phyloP scores from a whole-genome alignment of 352 stramenopile genomes.

The Peronospora destructor region DNA sequence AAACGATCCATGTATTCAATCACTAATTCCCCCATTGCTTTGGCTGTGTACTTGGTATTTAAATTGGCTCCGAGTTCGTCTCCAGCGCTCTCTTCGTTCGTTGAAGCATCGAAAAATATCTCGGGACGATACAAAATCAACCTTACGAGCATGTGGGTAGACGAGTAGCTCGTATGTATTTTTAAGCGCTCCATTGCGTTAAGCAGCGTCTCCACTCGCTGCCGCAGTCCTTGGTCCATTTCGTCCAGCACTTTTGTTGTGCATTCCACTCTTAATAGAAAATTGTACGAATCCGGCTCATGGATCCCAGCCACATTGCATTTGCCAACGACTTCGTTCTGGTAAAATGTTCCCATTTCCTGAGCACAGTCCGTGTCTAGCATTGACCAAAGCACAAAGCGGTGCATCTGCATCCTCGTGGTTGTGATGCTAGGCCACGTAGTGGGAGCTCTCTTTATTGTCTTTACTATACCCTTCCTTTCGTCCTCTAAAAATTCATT shows the following conservation, averaged over 20 bases:
- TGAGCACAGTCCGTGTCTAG: slow-evolving; percentile 28
- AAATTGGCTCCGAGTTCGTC: neutral
- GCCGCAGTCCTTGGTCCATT: slow-evolving; percentile 21
- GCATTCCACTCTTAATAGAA: slow-evolving; percentile 58
- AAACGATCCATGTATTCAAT: slow-evolving; percentile 47
- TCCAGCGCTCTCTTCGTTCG: neutral
- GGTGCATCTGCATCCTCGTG: slow-evolving; percentile 49
- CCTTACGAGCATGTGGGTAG: slow-evolving; percentile 49
- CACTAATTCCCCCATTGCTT: slow-evolving; percentile 30
- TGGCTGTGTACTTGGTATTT: slow-evolving; percentile 5
- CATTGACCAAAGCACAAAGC: slow-evolving; percentile 61
- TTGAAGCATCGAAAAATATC: slow-evolving; percentile 29
- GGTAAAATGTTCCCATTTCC: slow-evolving; percentile 38
- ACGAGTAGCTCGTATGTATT: slow-evolving; percentile 53
- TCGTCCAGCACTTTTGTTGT: slow-evolving; percentile 36
- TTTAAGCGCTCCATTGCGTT: slow-evolving; percentile 31
- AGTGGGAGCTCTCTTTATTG: slow-evolving; percentile 14
- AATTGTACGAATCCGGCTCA: slow-evolving; percentile 61
- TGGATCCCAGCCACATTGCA: slow-evolving; percentile 41
- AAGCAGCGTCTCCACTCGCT: slow-evolving; percentile 44
- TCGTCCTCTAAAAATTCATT: slow-evolving; percentile 36
- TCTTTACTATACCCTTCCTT: slow-evolving; percentile 17
- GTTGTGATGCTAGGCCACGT: slow-evolving; percentile 40
- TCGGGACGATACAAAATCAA: slow-evolving; percentile 49
- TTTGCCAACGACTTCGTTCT: slow-evolving; percentile 33